Evolutionary conservation across 2,329 filamentous ascomycete species (phyloP), one percentile per base, ranked within the genome.

Genomic region (Claviceps monticola): DNA sequence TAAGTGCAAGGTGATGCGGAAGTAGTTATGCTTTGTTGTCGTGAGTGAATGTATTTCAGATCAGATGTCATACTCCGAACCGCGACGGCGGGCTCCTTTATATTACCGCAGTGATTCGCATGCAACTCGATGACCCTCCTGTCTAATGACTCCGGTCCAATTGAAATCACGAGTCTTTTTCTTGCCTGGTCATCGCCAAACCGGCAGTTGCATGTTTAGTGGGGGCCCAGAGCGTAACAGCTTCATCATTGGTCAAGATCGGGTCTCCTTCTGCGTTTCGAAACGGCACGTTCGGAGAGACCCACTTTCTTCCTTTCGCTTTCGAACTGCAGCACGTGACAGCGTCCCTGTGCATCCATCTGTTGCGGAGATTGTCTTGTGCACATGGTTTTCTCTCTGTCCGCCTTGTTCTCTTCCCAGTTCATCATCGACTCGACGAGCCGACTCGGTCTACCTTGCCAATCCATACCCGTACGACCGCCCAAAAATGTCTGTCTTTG

Each of bases 401-500:
- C 55, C 51, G 55, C 51, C 50, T 50, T 49, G 42, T 9, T n/a
- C 6, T 39, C 23, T 36, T 23, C 1, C 47, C 47, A 11, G 21
- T 53, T 51, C 46, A 51, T 57, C 55, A 51, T 53, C 54, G 52
- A 57, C 55, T 55, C 56, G 59, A 62, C 37, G 26, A 54, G 42
- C 42, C 42, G 23, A 21, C 42, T 70, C 29, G 29, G 29, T 34
- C 29, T 11, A 11, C 11, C 29, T 34, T 34, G 29, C 29, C 11
- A 34, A 34, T 34, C 29, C 29, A 34, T 34, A 65, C 58, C 60
- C 65, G 36, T 71, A 71, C 60, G 58, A 64, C 55, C 29, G 29
- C 60, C 66, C 59, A 74, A 73, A 73, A 58, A 77, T 76, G 72
- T 64, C 77, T 55, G 63, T 66, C 51, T 61, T 69, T 37, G 64